Evolutionary conservation across 179 eudicot genomes (phyloP), one percentile per base, ranked within the genome.

Genomic region (Drosera spatulata): DNA sequence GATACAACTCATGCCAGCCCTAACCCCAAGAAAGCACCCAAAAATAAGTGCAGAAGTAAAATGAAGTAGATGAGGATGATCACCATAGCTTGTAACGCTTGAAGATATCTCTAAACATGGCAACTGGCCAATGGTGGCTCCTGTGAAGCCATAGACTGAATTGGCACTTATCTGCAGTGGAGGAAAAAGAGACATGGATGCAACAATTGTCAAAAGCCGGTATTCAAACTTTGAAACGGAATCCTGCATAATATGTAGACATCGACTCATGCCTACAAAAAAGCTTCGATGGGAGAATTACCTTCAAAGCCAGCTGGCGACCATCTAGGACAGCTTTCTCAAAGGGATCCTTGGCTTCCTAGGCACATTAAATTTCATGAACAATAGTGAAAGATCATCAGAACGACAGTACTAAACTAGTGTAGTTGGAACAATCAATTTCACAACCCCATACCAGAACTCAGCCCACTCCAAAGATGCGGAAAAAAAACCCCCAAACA

Each of bases 51-150:
- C 59, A 61, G 47, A 51, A 6, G 61, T 43, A n/a, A 53, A 49
- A 50, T 7, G 40, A 7, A 13, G 10, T 6, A 40, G 33, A 22
- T 51, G 53, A 42, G 50, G 61, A 66, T 42, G 37, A 76, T 80
- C 87, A 94, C 99, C 97, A 68, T 94, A 94, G 88, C 99, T 94
- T 58, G 99, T 90, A 58, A 94, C 99, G 75, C 99, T 94, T 50
- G 99, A 94, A 68, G 99, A 94, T 74, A 94, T 94, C 78, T 90
- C 99, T 46, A 94, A 65, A 75, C 99, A 94, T 51, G 99, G 99
- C 63, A 94, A 69, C 70, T 90, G 97, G 60, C 95, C 99, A 61
- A 94, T 73, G 12, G 97, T 82, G 65, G 99, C 99, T 76, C 99
- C 99, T 52, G 97, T 94, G 75, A 94, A 94, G 69, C 99, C 99